Conservation (phyloP, 1,284 basidiomycete species). For the Pholiota adiposa region DNA sequence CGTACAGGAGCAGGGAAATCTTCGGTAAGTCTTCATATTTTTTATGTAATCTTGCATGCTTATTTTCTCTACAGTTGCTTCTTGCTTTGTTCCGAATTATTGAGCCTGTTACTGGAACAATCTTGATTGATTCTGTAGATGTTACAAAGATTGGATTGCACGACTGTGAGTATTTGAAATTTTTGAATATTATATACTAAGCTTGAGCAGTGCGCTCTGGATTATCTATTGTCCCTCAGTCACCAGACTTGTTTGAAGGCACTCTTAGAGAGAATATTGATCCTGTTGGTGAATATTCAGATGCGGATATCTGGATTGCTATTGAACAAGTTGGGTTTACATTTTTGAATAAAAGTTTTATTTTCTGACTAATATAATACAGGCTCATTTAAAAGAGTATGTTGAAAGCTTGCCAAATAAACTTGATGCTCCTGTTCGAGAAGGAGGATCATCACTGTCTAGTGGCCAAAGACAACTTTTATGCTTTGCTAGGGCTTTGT, state of each 20-base stretch:
- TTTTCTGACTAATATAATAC: slow-evolving; percentile 6
- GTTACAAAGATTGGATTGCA: slow-evolving; percentile 83
- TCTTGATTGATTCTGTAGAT: slow-evolving; percentile 85
- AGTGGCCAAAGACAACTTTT: slow-evolving; percentile 86
- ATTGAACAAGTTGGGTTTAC: slow-evolving; percentile 64
- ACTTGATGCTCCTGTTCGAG: slow-evolving; percentile 78
- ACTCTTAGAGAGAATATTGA: slow-evolving; percentile 87
- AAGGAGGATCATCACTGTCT: slow-evolving; percentile 84
- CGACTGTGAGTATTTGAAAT: slow-evolving; percentile 52
- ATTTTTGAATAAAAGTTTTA: slow-evolving; percentile 4
- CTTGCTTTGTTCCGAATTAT: slow-evolving; percentile 81
- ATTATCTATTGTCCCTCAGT: slow-evolving; percentile 92
- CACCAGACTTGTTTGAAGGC: slow-evolving; percentile 83
- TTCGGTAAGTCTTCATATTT: slow-evolving; percentile 53
- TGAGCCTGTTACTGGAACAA: slow-evolving; percentile 80
- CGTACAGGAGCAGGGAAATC: slow-evolving; percentile 95
- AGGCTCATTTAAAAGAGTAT: slow-evolving; percentile 73
- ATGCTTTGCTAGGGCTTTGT: slow-evolving; percentile 81
- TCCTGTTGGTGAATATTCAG: slow-evolving; percentile 71
- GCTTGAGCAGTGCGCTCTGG: slow-evolving; percentile 60
- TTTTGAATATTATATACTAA: slow-evolving; percentile 14
- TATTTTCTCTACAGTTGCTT: slow-evolving; percentile 46
- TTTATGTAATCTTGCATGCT: slow-evolving; percentile 4
- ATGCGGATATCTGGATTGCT: slow-evolving; percentile 84
- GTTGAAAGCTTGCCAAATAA: slow-evolving; percentile 73